phyloP scores from a whole-genome alignment of 2,329 filamentous ascomycete species.

The Arthrobotrys musiformis region DNA sequence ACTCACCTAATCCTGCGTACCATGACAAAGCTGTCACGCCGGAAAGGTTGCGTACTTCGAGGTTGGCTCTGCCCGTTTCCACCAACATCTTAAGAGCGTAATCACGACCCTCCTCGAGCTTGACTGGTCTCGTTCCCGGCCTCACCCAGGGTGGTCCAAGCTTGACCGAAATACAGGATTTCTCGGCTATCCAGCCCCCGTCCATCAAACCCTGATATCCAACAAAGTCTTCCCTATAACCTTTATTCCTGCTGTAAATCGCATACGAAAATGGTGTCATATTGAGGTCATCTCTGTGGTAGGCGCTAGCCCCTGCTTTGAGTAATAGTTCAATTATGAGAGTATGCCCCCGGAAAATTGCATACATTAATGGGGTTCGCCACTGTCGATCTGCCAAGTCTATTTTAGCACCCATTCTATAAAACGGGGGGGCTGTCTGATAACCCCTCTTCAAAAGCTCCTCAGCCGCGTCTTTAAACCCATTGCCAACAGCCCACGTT shows the following conservation, averaged over 20 bases:
- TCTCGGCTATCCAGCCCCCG: too few relatives aligned
- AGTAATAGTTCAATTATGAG: neutral
- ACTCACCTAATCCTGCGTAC: neutral
- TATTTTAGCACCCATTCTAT: neutral
- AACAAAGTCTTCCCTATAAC: too few relatives aligned
- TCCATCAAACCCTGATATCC: too few relatives aligned
- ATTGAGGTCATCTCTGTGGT: too few relatives aligned
- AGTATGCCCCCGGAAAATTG: neutral
- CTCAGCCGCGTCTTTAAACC: neutral
- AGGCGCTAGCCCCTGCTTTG: too few relatives aligned
- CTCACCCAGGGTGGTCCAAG: too few relatives aligned
- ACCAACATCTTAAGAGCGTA: neutral
- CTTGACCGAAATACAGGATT: neutral
- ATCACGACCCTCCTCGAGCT: neutral
- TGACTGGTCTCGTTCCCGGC: too few relatives aligned
- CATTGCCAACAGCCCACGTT: neutral
- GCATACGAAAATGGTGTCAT: too few relatives aligned
- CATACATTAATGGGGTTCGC: conserved; percentile 17
- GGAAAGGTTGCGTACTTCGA: too few relatives aligned
- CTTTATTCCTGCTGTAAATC: too few relatives aligned
- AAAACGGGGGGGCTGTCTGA: too few relatives aligned
- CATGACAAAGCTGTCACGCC: neutral
- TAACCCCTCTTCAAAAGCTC: too few relatives aligned
- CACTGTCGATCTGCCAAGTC: conserved; percentile 1
- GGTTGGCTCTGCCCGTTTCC: neutral